These are phyloP conservation scores for Zizania latifolia DNA, from an alignment of 176 grass and related monocot species.

Conservation along the genomic window DNA sequence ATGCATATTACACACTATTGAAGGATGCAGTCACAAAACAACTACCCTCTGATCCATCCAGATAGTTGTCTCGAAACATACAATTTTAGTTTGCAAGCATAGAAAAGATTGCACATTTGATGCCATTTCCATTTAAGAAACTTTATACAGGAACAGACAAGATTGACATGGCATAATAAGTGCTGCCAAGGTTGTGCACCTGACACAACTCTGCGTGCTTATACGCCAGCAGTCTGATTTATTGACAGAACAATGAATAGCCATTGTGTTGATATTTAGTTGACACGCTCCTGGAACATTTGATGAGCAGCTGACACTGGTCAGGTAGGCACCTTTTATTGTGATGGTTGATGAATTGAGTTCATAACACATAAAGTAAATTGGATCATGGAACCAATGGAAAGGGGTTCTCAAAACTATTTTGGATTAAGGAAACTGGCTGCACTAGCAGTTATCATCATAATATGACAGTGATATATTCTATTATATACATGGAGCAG, in stretches of 20 bases:
- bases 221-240: neutral
- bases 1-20: neutral
- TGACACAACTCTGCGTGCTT: neutral
- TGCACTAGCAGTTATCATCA: neutral
- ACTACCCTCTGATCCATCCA: neutral
- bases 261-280: neutral
- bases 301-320: neutral
- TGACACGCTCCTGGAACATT: neutral
- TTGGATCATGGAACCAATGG: neutral
- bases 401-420: neutral
- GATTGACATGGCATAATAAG: neutral
- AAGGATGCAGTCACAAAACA: neutral
- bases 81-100: neutral
- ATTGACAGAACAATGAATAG: neutral
- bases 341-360: neutral
- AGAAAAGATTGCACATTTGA: neutral
- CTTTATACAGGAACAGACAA: neutral
- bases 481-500: neutral
- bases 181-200: neutral
- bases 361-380: neutral
- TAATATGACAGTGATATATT: neutral
- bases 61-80: neutral
- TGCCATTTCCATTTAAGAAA: neutral
- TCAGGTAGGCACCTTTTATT: neutral
- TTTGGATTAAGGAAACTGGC: conserved; percentile 5